Evolutionary conservation across 2,329 filamentous ascomycete genomes (phyloP).

Genomic region (Trichoderma koningiopsis): DNA sequence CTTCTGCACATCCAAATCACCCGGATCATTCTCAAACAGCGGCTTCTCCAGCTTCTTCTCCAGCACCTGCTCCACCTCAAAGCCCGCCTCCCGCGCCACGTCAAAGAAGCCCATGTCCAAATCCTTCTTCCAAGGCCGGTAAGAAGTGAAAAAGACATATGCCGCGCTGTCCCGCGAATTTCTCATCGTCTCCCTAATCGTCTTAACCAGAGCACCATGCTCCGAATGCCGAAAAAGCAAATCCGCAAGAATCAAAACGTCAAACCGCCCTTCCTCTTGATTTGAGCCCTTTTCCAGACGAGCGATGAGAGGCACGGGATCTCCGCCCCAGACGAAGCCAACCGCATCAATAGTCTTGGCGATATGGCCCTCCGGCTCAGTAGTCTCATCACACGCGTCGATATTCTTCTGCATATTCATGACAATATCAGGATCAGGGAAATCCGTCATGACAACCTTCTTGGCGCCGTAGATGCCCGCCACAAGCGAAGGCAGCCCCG

Average conservation of each 20-base stretch:
- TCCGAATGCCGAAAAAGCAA: constrained; percentile 90
- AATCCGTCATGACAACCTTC: constrained; percentile 81
- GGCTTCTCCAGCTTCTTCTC: constrained; percentile 82
- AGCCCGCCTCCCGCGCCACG: constrained; percentile 67
- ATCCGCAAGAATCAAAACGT: constrained; percentile 84
- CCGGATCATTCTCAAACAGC: constrained; percentile 86
- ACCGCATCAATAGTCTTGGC: constrained; percentile 54
- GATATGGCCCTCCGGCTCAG: constrained; percentile 37
- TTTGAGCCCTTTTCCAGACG: constrained; percentile 45
- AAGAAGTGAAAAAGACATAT: constrained; percentile 91
- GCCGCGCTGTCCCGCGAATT: constrained; percentile 60
- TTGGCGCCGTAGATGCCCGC: constrained; percentile 71
- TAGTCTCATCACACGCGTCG: constrained; percentile 50
- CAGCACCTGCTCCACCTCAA: constrained; percentile 76
- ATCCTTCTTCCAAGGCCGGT: constrained; percentile 84
- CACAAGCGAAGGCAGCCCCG: constrained; percentile 80
- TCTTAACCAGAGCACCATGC: constrained; percentile 74
- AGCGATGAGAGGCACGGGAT: constrained; percentile 59
- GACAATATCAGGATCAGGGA: constrained; percentile 82
- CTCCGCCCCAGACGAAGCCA: constrained; percentile 83
- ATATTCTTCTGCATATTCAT: constrained; percentile 79
- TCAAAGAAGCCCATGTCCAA: constrained; percentile 89
- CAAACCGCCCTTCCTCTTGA: constrained; percentile 57
- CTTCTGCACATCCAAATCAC: constrained; percentile 77
- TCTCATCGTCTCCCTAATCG: constrained; percentile 68